Evolutionary conservation across 371 early-diverging fungal species (phyloP).

Genomic region (Circinella umbellata): DNA sequence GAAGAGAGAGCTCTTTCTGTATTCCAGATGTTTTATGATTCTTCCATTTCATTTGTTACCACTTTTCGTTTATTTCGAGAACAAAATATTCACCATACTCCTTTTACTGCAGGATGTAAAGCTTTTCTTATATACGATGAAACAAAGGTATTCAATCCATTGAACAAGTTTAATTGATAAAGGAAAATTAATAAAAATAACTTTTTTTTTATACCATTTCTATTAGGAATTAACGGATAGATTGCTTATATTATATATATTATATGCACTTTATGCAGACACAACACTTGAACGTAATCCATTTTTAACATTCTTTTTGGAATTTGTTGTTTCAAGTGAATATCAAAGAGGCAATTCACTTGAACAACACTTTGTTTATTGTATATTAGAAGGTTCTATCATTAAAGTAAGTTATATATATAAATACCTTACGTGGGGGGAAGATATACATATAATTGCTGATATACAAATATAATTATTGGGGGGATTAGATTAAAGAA

Average conservation of each 20-base stretch:
- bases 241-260: slow-evolving; percentile 40
- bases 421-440: no score
- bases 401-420: slow-evolving; percentile 24
- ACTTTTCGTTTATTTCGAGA: slow-evolving; percentile 17
- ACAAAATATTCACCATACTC: slow-evolving; percentile 11
- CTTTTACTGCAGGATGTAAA: slow-evolving; percentile 22
- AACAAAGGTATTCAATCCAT: slow-evolving; percentile 13
- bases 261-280: slow-evolving; percentile 40
- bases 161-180: no score
- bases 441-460: no score
- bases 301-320: slow-evolving; percentile 50
- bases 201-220: not conserved
- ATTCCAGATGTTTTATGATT: slow-evolving; percentile 1
- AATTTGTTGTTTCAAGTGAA: slow-evolving; percentile 28
- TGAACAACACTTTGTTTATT: slow-evolving; percentile 42
- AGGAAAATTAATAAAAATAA: not conserved
- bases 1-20: not conserved
- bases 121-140: slow-evolving; percentile 23
- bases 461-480: no score
- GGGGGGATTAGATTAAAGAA: slow-evolving; percentile 24
- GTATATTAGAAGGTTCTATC: slow-evolving; percentile 40
- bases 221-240: slow-evolving; percentile 24
- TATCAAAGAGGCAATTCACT: slow-evolving; percentile 17
- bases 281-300: slow-evolving; percentile 41
- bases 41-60: slow-evolving; percentile 19